Evolutionary conservation across 495 filamentous ascomycete genomes (phyloP).

Genomic region (Talaromyces thailandensis): DNA sequence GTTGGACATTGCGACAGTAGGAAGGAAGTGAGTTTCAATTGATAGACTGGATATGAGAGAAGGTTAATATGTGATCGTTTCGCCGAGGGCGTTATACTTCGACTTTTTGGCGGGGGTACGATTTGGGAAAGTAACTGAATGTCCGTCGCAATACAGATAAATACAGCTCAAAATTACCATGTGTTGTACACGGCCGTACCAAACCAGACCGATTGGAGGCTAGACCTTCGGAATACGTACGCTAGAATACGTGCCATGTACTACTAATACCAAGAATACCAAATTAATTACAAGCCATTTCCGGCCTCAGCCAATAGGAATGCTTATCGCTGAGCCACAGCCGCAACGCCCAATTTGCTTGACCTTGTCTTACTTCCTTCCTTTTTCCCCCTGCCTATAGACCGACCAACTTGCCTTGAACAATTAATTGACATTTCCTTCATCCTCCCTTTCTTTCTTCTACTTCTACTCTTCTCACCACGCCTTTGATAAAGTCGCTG

Average conservation of each 20-base stretch:
- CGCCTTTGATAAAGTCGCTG: neutral
- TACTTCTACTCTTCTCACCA: neutral
- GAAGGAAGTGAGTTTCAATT: neutral
- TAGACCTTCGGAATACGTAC: neutral
- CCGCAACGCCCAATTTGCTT: slow-evolving; percentile 4
- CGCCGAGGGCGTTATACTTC: slow-evolving; percentile 25
- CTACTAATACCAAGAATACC: neutral
- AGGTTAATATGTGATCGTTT: slow-evolving; percentile 6
- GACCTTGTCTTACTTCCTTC: neutral
- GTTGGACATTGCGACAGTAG: neutral
- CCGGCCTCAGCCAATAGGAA: neutral
- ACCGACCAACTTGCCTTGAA: neutral
- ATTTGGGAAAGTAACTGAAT: neutral
- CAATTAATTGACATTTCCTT: neutral
- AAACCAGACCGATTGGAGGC: slow-evolving; percentile 12
- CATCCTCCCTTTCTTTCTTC: neutral
- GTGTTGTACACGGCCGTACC: slow-evolving; percentile 18
- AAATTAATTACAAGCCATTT: neutral
- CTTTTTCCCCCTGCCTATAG: neutral
- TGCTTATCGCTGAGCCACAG: neutral
- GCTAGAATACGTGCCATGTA: neutral
- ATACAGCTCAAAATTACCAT: slow-evolving; percentile 7
- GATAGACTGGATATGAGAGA: slow-evolving; percentile 5
- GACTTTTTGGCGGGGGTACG: slow-evolving; percentile 12
- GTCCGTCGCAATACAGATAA: neutral